phyloP scores from a whole-genome alignment of 192 early-diverging fungal genomes.

The Coemansia aciculifera region DNA sequence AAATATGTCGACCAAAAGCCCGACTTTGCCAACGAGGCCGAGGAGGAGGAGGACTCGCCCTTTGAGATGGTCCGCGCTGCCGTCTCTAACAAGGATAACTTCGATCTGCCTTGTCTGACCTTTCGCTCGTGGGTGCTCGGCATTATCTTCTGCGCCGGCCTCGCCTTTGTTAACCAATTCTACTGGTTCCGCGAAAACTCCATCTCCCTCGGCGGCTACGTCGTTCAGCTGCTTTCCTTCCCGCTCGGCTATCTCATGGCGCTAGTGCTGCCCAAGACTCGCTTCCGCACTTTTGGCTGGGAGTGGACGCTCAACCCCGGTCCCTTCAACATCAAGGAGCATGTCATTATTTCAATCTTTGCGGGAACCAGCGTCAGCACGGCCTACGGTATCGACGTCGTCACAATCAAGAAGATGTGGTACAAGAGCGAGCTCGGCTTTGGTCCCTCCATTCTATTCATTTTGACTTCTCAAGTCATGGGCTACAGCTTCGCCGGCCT shows the following conservation, averaged over 20 bases:
- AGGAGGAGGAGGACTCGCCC: constrained; percentile 56
- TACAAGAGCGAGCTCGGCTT: constrained; percentile 70
- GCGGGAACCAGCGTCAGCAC: constrained; percentile 69
- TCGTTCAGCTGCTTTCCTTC: constrained; percentile 75
- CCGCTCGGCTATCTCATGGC: constrained; percentile 72
- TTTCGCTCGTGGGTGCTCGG: constrained; percentile 76
- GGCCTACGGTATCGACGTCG: constrained; percentile 74
- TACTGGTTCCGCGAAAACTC: constrained; percentile 87
- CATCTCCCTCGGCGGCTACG: constrained; percentile 64
- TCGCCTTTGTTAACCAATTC: constrained; percentile 78
- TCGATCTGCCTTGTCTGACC: constrained; percentile 65
- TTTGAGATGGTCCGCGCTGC: constrained; percentile 71
- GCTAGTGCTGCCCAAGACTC: constrained; percentile 58
- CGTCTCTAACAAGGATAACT: constrained; percentile 71
- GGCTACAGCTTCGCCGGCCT: constrained; percentile 71
- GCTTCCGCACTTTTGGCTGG: constrained; percentile 56
- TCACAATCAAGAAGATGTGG: constrained; percentile 67
- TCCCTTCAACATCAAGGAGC: constrained; percentile 87
- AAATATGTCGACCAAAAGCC: constrained; percentile 4
- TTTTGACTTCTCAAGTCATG: constrained; percentile 70
- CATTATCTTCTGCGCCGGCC: constrained; percentile 61
- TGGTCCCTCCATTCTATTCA: constrained; percentile 62
- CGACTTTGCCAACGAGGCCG: constrained; percentile 7
- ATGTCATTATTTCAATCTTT: constrained; percentile 80
- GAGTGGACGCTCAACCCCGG: constrained; percentile 75